Conservation (phyloP, 495 filamentous ascomycete genomes). For the Hamigera avellanea region DNA sequence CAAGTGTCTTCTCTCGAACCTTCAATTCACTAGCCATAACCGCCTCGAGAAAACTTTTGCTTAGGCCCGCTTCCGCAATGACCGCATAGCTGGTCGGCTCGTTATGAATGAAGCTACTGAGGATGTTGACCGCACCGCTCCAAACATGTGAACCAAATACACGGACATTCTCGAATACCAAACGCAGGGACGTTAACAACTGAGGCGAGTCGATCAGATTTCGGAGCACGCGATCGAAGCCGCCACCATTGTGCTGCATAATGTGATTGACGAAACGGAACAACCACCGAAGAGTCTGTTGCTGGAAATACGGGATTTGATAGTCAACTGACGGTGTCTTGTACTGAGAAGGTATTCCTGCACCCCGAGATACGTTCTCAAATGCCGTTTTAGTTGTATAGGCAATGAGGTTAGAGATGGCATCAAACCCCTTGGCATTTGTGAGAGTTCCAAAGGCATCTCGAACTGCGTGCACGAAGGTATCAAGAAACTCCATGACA, state of each 20-base stretch:
- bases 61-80: slow-evolving; percentile 86
- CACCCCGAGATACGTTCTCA: slow-evolving; percentile 47
- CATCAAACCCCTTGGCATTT: slow-evolving; percentile 69
- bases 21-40: slow-evolving; percentile 47
- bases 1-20: slow-evolving; percentile 18
- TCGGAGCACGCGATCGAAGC: slow-evolving; percentile 76
- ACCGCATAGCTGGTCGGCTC: slow-evolving; percentile 96
- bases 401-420: slow-evolving; percentile 71
- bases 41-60: slow-evolving; percentile 68
- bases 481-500: slow-evolving; percentile 76
- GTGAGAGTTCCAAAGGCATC: slow-evolving; percentile 72
- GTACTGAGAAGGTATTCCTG: slow-evolving; percentile 65
- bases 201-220: slow-evolving; percentile 91
- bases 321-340: slow-evolving; percentile 82
- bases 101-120: slow-evolving; percentile 96
- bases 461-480: slow-evolving; percentile 66
- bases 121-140: slow-evolving; percentile 80
- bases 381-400: slow-evolving; percentile 65
- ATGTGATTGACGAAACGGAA: slow-evolving; percentile 95
- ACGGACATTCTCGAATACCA: slow-evolving; percentile 66
- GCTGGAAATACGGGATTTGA: slow-evolving; percentile 79
- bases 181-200: slow-evolving; percentile 62
- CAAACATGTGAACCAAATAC: slow-evolving; percentile 86
- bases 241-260: slow-evolving; percentile 75
- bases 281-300: slow-evolving; percentile 83